Percentiles rank a stretch among this genome's conserved stretches.
Evolutionary conservation across 768 basidiomycete genomes (phyloP).

Genomic region (Hemileccinum impolitum): DNA sequence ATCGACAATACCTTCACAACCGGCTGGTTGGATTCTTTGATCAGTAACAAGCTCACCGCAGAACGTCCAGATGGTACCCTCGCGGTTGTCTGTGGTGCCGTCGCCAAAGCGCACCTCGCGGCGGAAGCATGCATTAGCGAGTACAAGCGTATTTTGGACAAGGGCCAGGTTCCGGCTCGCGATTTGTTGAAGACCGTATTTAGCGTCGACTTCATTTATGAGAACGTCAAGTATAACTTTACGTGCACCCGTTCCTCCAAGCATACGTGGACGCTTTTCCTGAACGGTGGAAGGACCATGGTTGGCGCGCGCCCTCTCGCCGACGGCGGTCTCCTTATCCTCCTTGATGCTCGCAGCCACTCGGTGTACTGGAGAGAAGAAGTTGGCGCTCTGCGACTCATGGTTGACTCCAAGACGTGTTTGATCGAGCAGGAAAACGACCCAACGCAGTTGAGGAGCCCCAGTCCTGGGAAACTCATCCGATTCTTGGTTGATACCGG

Average conservation of each 20-base stretch:
- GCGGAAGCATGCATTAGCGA: slow-evolving; percentile 88
- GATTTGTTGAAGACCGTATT: slow-evolving; percentile 97
- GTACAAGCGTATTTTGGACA: slow-evolving; percentile 94
- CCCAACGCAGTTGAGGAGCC: slow-evolving; percentile 93
- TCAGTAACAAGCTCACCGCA: slow-evolving; percentile 95
- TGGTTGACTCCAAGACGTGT: slow-evolving; percentile 97
- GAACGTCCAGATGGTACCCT: slow-evolving; percentile 92
- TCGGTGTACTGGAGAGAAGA: slow-evolving; percentile 98
- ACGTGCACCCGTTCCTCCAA: slow-evolving; percentile 89
- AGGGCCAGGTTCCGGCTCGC: slow-evolving; percentile 94
- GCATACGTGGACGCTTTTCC: slow-evolving; percentile 89
- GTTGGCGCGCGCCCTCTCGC: slow-evolving; percentile 91
- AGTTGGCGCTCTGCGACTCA: slow-evolving; percentile 87
- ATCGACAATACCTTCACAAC: slow-evolving; percentile 97
- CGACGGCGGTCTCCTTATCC: slow-evolving; percentile 90
- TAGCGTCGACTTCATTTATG: slow-evolving; percentile 96
- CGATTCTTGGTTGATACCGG: slow-evolving; percentile 95
- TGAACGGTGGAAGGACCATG: slow-evolving; percentile 91
- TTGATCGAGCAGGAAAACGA: slow-evolving; percentile 99
- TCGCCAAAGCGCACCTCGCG: slow-evolving; percentile 89
- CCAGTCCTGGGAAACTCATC: slow-evolving; percentile 94
- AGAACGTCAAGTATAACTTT: slow-evolving; percentile 92
- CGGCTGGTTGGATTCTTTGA: slow-evolving; percentile 96
- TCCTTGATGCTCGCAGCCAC: slow-evolving; percentile 92
- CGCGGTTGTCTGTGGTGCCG: slow-evolving; percentile 94